Evolutionary conservation across 805 yeast species (phyloP).

Genomic region (Candida silvicultrix): DNA sequence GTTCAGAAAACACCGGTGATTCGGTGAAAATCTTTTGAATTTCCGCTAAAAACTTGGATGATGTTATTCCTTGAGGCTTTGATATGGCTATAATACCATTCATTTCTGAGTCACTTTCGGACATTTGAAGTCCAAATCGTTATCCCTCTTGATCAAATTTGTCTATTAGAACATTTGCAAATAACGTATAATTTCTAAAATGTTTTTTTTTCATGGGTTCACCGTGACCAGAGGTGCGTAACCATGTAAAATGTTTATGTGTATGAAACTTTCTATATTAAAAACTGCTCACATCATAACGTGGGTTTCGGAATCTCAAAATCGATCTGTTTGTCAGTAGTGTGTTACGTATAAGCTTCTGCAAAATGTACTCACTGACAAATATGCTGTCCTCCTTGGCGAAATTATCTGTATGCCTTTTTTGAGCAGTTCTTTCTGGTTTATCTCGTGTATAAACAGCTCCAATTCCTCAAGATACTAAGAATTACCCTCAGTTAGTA

Average conservation of each 20-base stretch:
- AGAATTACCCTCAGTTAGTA: too few species aligned
- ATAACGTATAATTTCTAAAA: too few species aligned
- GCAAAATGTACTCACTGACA: slow-evolving; percentile 42
- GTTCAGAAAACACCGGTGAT: slow-evolving; percentile 50
- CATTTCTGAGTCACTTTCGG: slow-evolving; percentile 35
- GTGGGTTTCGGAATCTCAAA: slow-evolving; percentile 43
- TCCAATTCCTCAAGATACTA: slow-evolving; percentile 36
- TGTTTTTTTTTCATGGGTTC: neutral
- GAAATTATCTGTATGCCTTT: slow-evolving; percentile 35
- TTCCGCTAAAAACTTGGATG: slow-evolving; percentile 64
- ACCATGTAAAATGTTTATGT: neutral
- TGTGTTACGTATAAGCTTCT: too few species aligned
- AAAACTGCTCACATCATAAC: too few species aligned
- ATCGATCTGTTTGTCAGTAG: slow-evolving; percentile 31
- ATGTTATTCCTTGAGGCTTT: slow-evolving; percentile 82
- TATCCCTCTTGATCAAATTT: neutral
- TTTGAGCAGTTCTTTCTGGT: slow-evolving; percentile 18
- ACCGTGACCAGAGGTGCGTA: neutral
- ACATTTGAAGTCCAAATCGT: neutral
- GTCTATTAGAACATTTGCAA: too few species aligned
- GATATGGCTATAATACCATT: slow-evolving; percentile 90
- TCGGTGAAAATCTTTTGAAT: slow-evolving; percentile 58
- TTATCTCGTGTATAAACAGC: slow-evolving; percentile 28
- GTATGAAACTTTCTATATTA: too few species aligned
- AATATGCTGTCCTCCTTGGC: slow-evolving; percentile 47